Evolutionary conservation across 2,329 filamentous ascomycete genomes (phyloP), one percentile per base, ranked within the genome.

Genomic region (Myrmaecium sp.): DNA sequence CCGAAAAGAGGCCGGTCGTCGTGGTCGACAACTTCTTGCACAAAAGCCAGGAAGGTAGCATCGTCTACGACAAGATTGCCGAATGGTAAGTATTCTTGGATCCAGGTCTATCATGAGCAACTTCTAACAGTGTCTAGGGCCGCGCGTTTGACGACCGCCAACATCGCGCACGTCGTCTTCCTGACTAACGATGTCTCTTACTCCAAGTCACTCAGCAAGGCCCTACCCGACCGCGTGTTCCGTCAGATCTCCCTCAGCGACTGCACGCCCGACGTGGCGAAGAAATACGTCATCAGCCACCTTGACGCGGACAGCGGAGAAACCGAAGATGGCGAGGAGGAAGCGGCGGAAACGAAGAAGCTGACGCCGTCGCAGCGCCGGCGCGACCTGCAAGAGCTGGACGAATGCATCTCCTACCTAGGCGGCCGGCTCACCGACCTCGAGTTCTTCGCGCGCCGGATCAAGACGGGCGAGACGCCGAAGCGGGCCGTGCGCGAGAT

Each of bases 361-460:
- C 45, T 56, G n/a, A 48, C 55, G 1, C 54, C 59, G 4, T 57
- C 57, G 12, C 51, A 66, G 36, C 44, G 50, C 29, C 57, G 61
- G 17, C 47, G 53, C 23, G 65, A 83, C 34, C 58, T 89, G 5
- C 49, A 52, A 1, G 79, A 84, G 34, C 64, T 98, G 2, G 83
- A 94, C 41, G 64, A 64, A 15, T 84, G 79, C 38, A 91, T 95
- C 36, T 66, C 73, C 15, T 66, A 74, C 0, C 65, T 98, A 2
- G 89, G 89, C 13, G 89, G 89, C 2, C 79, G 89, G 3, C 64
- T 98, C n/a, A 93, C 83, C 0, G 89, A 98, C 44, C 72, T 98
- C 12, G 86, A 95, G 46, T 91, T 89, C 44, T 69, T 98, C 22
- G 78, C 84, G n/a, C 72, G 86, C 18, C 69, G 89, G 11, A 77